Percentiles rank a stretch among this genome's conserved stretches.
phyloP scores from a whole-genome alignment of 1,284 basidiomycete species.

The Puccinia horiana region DNA sequence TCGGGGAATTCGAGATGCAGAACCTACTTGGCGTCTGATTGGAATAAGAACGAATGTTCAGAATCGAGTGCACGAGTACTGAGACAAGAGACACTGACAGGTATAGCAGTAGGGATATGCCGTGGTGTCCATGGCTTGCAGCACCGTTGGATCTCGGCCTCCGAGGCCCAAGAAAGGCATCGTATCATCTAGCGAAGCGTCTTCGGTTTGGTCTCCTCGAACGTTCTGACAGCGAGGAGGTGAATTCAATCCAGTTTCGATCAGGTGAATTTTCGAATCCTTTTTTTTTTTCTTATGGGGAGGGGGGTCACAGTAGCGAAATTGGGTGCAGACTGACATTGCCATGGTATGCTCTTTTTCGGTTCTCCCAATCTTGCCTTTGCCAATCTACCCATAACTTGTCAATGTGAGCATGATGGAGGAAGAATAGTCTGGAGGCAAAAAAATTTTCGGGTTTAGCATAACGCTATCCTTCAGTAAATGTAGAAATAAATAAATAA shows the following conservation, averaged over 20 bases:
- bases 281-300: background rate
- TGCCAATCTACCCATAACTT: constrained; percentile 50
- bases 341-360: constrained; percentile 24
- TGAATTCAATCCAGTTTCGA: background rate
- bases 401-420: constrained; percentile 50
- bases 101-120: constrained; percentile 46
- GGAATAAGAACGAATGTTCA: background rate
- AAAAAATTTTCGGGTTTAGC: background rate
- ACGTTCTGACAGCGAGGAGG: constrained; percentile 11
- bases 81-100: constrained; percentile 6
- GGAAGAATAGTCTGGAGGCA: constrained; percentile 42
- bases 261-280: background rate
- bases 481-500: background rate
- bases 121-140: constrained; percentile 33
- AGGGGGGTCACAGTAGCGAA: background rate
- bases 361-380: constrained; percentile 22
- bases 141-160: constrained; percentile 19
- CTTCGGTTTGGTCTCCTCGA: constrained; percentile 3
- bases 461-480: background rate
- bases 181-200: constrained; percentile 29
- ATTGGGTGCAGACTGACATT: constrained; percentile 15
- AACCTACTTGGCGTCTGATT: constrained; percentile 6
- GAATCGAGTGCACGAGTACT: background rate
- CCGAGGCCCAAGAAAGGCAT: constrained; percentile 30
- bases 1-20: background rate